Conservation (phyloP, 148 eudicot species). For the Vaccinium corymbosum region DNA sequence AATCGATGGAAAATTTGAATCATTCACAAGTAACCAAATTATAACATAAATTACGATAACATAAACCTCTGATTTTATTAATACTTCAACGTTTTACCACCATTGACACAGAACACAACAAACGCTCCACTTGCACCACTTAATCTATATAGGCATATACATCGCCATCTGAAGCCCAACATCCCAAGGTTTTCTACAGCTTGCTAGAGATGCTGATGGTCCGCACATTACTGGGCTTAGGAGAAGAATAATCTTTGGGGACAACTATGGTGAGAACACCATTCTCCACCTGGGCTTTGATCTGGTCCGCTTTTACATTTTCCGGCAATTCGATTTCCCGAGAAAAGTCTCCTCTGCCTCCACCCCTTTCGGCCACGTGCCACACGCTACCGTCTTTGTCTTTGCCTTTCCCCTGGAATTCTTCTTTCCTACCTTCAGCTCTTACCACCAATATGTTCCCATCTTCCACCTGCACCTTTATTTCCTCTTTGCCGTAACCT, state of each 20-base stretch:
- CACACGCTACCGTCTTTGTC: conserved; percentile 34
- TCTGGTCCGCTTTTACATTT: conserved; percentile 68
- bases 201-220: conserved; percentile 66
- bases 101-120: neutral
- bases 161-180: neutral
- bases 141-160: no score
- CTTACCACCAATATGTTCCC: conserved; percentile 60
- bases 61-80: neutral
- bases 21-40: no score
- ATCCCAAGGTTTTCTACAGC: conserved; percentile 29
- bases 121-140: neutral
- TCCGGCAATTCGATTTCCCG: conserved; percentile 73
- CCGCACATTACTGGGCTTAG: conserved; percentile 57
- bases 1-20: no score
- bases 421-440: conserved; percentile 49
- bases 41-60: no score
- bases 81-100: neutral
- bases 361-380: conserved; percentile 65
- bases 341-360: conserved; percentile 33
- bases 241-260: conserved; percentile 56
- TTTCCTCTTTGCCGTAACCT: conserved; percentile 72
- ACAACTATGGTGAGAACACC: conserved; percentile 68
- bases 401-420: conserved; percentile 34
- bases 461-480: conserved; percentile 79
- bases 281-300: conserved; percentile 71